A percentile compares a stretch with the other conserved stretches of the same genome.
Evolutionary conservation across 2,329 filamentous ascomycete species (phyloP).

Genomic region (Fragosphaeria purpurea): DNA sequence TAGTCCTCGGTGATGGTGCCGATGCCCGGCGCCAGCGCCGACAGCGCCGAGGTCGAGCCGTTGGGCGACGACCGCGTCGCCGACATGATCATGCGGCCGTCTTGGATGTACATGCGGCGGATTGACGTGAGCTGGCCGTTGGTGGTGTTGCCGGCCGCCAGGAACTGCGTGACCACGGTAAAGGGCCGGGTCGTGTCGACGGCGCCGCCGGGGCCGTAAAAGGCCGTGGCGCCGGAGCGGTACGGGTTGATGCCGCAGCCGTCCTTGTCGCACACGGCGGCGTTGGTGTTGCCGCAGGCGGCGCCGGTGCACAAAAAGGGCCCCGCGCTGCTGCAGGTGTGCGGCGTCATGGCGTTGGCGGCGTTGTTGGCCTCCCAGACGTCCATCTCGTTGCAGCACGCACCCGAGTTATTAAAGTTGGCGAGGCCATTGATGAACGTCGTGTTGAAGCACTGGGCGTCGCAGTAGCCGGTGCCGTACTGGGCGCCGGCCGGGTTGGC

Average conservation of each 20-base stretch:
- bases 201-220: slow-evolving; percentile 15
- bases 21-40: slow-evolving; percentile 3
- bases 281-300: slow-evolving; percentile 10
- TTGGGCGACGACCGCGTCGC: slow-evolving; percentile 10
- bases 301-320: slow-evolving; percentile 26
- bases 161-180: slow-evolving; percentile 39
- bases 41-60: slow-evolving; percentile 4
- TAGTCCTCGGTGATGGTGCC: slow-evolving; percentile 15
- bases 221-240: slow-evolving; percentile 17
- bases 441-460: slow-evolving; percentile 38
- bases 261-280: slow-evolving; percentile 21
- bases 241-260: slow-evolving; percentile 27
- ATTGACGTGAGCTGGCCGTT: slow-evolving; percentile 30
- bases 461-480: slow-evolving; percentile 50
- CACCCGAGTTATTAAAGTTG: slow-evolving; percentile 26
- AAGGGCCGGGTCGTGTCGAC: slow-evolving; percentile 21
- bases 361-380: slow-evolving; percentile 34
- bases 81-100: slow-evolving; percentile 33
- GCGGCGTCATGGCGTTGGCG: slow-evolving; percentile 28
- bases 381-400: slow-evolving; percentile 37
- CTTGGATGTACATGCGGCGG: slow-evolving; percentile 37
- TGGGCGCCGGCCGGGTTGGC: slow-evolving; percentile 43
- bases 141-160: slow-evolving; percentile 16
- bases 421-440: slow-evolving; percentile 23
- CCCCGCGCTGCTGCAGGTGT: slow-evolving; percentile 29